Percentiles rank a stretch among this genome's conserved stretches.
Evolutionary conservation across 176 grass and related monocot genomes (phyloP).

Genomic region (Cenchrus americanus): DNA sequence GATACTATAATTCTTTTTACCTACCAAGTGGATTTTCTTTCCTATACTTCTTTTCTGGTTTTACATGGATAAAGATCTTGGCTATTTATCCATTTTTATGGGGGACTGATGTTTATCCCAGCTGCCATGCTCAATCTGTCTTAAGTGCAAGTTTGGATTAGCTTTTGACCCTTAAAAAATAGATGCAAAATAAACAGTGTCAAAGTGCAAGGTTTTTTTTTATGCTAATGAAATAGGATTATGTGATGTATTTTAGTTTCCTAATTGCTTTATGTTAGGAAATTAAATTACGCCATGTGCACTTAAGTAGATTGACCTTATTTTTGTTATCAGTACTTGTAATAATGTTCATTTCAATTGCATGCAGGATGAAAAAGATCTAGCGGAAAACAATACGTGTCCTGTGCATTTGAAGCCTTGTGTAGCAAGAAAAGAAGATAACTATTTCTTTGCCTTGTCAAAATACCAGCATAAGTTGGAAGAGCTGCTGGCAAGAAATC

Average conservation of each 20-base stretch:
- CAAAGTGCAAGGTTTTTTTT: neutral
- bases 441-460: slow-evolving; percentile 97
- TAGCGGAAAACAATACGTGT: slow-evolving; percentile 80
- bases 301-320: neutral
- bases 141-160: neutral
- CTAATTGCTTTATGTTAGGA: neutral
- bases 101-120: neutral
- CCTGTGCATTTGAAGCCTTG: slow-evolving; percentile 92
- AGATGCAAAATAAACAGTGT: neutral
- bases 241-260: neutral
- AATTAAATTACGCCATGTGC: slow-evolving; percentile 2
- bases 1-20: neutral
- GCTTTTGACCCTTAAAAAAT: neutral
- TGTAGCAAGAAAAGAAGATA: slow-evolving; percentile 86
- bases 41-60: neutral
- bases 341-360: slow-evolving; percentile 39
- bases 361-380: slow-evolving; percentile 89
- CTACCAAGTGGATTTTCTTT: neutral
- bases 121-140: neutral
- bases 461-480: slow-evolving; percentile 92
- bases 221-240: neutral
- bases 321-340: neutral
- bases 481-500: slow-evolving; percentile 80
- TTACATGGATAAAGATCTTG: neutral
- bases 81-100: slow-evolving; percentile 8